A percentile compares a stretch with the other conserved stretches of the same genome.
phyloP scores from a whole-genome alignment of 495 filamentous ascomycete genomes.

The Chlorociboria aeruginascens region DNA sequence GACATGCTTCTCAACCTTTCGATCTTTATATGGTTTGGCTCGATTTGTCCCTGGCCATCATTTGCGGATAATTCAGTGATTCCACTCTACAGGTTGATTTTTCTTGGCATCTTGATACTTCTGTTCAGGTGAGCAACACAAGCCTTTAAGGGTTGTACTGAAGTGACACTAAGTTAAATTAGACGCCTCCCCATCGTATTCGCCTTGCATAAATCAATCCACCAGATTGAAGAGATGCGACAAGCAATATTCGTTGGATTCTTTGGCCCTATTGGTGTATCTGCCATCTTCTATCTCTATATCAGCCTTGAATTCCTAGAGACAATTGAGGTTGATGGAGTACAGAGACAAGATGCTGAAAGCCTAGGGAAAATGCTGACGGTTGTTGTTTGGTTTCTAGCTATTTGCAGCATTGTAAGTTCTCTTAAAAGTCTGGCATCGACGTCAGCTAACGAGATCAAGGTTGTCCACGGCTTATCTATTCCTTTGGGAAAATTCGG shows the following conservation, averaged over 20 bases:
- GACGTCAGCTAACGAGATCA: conserved; percentile 5
- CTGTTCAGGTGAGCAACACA: conserved; percentile 36
- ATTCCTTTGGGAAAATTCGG: conserved; percentile 78
- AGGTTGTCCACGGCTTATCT: conserved; percentile 80
- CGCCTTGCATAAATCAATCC: conserved; percentile 60
- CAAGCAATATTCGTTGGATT: conserved; percentile 83
- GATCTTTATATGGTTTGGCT: conserved; percentile 87
- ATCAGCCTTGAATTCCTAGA: conserved; percentile 58
- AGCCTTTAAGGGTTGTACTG: conserved; percentile 14
- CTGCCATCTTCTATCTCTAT: conserved; percentile 82
- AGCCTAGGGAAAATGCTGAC: conserved; percentile 49
- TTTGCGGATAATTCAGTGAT: conserved; percentile 60
- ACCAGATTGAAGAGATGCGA: conserved; percentile 60
- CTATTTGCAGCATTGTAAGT: conserved; percentile 77
- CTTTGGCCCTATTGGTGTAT: conserved; percentile 92
- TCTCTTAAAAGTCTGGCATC: background rate
- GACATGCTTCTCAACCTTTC: conserved; percentile 70
- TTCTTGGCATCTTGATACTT: conserved; percentile 69
- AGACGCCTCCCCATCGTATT: conserved; percentile 70
- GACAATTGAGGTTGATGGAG: conserved; percentile 42
- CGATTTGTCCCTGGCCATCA: conserved; percentile 68
- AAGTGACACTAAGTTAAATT: conserved; percentile 9
- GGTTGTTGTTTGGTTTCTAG: conserved; percentile 78
- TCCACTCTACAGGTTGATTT: conserved; percentile 65
- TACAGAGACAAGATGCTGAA: conserved; percentile 52